phyloP scores from a whole-genome alignment of 768 basidiomycete species.

The Pisolithus tinctorius region DNA sequence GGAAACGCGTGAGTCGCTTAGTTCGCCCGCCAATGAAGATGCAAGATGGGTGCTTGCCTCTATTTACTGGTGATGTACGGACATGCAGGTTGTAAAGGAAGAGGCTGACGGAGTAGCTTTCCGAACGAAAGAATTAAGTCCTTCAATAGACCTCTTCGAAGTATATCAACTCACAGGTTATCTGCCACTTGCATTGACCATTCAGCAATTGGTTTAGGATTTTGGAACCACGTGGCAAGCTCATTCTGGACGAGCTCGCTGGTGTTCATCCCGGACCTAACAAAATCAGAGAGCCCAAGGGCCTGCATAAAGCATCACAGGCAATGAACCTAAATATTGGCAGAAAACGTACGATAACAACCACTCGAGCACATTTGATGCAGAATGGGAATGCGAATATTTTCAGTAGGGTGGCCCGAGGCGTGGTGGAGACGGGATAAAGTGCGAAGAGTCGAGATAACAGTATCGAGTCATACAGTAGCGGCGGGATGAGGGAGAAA shows the following conservation, averaged over 20 bases:
- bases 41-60: neutral
- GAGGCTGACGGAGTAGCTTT: constrained; percentile 21
- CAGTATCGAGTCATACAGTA: constrained; percentile 33
- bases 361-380: constrained; percentile 26
- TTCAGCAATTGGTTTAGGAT: constrained; percentile 18
- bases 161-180: constrained; percentile 25
- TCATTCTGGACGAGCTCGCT: neutral
- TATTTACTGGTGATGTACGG: neutral
- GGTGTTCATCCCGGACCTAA: neutral
- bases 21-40: neutral
- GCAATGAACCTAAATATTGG: neutral
- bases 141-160: neutral
- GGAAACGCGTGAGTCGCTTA: too few species aligned
- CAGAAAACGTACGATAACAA: constrained; percentile 7
- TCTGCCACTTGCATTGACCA: constrained; percentile 30
- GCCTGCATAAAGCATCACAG: neutral
- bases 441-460: constrained; percentile 31
- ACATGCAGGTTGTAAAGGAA: constrained; percentile 21
- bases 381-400: constrained; percentile 26
- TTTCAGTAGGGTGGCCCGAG: constrained; percentile 6
- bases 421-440: constrained; percentile 21
- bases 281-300: neutral
- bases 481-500: constrained; percentile 24
- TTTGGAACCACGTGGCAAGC: neutral
- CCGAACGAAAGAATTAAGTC: neutral